phyloP scores from a whole-genome alignment of 805 yeast genomes.

The Candida sanyiensis region DNA sequence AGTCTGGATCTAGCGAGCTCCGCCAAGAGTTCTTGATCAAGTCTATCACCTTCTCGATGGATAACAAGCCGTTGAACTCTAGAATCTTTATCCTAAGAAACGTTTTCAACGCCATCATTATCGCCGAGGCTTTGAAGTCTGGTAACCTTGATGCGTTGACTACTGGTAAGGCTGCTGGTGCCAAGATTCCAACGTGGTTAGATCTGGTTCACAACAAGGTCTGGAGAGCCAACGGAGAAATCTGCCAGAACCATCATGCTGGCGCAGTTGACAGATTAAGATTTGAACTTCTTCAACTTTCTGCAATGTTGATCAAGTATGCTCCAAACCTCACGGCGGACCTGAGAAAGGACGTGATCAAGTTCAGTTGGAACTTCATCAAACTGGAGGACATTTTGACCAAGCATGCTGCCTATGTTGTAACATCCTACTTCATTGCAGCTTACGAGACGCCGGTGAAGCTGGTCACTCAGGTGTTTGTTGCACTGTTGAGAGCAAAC shows the following conservation, averaged over 20 bases:
- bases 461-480: slow-evolving; percentile 87
- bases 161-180: slow-evolving; percentile 28
- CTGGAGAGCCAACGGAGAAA: slow-evolving; percentile 65
- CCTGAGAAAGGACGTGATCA: slow-evolving; percentile 76
- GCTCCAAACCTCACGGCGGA: slow-evolving; percentile 55
- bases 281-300: slow-evolving; percentile 72
- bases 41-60: slow-evolving; percentile 45
- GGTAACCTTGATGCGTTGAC: slow-evolving; percentile 46
- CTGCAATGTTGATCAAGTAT: slow-evolving; percentile 68
- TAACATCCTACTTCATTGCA: slow-evolving; percentile 79
- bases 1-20: slow-evolving; percentile 38
- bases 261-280: slow-evolving; percentile 72
- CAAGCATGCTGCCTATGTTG: slow-evolving; percentile 88
- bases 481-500: slow-evolving; percentile 78
- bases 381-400: slow-evolving; percentile 83
- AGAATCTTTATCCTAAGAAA: slow-evolving; percentile 56
- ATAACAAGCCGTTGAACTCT: slow-evolving; percentile 43
- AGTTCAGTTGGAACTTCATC: slow-evolving; percentile 91
- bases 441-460: slow-evolving; percentile 85
- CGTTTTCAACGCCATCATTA: slow-evolving; percentile 59
- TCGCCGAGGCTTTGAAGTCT: slow-evolving; percentile 49
- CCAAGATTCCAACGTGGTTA: slow-evolving; percentile 53
- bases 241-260: slow-evolving; percentile 46
- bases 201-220: slow-evolving; percentile 52
- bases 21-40: slow-evolving; percentile 48